These are phyloP conservation scores for Phoenix roebelenii DNA, from an alignment of 176 grass and related monocot species.

Conservation along the genomic window DNA sequence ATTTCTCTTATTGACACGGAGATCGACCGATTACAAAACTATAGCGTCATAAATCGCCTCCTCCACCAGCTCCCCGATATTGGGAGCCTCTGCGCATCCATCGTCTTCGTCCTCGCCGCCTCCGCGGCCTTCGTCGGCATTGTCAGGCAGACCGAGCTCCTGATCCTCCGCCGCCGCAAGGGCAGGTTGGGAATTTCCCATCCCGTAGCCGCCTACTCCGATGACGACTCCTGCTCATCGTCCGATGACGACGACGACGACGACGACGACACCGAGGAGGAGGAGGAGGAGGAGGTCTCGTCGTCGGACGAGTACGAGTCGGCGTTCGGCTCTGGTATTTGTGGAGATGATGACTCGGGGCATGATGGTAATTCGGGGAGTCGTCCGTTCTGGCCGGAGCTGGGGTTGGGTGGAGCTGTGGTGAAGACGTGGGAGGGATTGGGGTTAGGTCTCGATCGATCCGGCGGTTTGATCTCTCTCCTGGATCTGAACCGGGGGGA, in stretches of 20 bases:
- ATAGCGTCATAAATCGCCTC: background rate
- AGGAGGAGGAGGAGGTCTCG: background rate
- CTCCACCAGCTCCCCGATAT: background rate
- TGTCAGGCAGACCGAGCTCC: background rate
- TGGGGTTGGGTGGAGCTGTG: background rate
- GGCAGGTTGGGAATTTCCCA: background rate
- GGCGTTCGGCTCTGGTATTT: background rate
- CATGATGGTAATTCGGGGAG: background rate
- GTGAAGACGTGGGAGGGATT: conserved; percentile 16
- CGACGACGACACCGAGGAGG: background rate
- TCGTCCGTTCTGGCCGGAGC: background rate
- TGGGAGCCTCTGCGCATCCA: conserved; percentile 3
- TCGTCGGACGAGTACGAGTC: background rate
- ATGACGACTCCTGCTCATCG: background rate
- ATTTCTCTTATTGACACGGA: background rate
- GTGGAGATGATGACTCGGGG: background rate
- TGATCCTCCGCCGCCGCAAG: background rate
- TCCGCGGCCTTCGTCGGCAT: conserved; percentile 5
- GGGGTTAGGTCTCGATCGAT: conserved; percentile 1
- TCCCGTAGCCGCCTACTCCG: background rate
- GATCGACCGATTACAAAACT: background rate
- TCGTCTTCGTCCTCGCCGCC: conserved; percentile 6
- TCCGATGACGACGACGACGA: background rate
- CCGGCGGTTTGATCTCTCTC: background rate
- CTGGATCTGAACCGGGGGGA: conserved; percentile 13